Evolutionary conservation across 73 alveolate genomes (phyloP).

Genomic region (Blepharisma stoltei): DNA sequence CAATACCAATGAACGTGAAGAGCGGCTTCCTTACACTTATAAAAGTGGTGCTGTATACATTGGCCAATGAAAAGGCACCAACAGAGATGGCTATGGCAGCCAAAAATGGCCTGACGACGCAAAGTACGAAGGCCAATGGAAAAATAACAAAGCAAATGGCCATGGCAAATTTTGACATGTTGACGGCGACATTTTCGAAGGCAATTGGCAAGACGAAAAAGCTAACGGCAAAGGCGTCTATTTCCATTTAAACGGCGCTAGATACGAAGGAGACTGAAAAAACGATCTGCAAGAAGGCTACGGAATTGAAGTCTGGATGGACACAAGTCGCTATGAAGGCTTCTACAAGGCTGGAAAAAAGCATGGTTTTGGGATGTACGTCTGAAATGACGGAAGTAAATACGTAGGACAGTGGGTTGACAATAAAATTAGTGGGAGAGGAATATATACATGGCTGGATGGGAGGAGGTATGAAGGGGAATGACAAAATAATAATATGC

Average conservation of each 20-base stretch:
- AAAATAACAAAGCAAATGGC: slow-evolving; percentile 66
- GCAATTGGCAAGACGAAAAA: slow-evolving; percentile 62
- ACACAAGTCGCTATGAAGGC: slow-evolving; percentile 70
- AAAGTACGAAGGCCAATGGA: slow-evolving; percentile 43
- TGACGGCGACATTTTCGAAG: slow-evolving; percentile 69
- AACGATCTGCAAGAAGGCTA: slow-evolving; percentile 53
- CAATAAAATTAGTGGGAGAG: slow-evolving; percentile 82
- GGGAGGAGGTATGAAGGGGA: slow-evolving; percentile 77
- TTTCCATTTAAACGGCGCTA: slow-evolving; percentile 50
- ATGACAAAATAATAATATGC: slow-evolving; percentile 69
- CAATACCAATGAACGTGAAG: background rate
- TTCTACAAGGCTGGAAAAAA: slow-evolving; percentile 57
- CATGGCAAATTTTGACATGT: slow-evolving; percentile 73
- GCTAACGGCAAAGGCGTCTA: slow-evolving; percentile 48
- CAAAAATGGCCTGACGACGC: slow-evolving; percentile 87
- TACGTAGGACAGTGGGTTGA: slow-evolving; percentile 69
- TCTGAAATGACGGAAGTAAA: slow-evolving; percentile 58
- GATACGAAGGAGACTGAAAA: slow-evolving; percentile 59
- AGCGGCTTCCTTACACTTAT: slow-evolving; percentile 4
- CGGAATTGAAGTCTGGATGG: slow-evolving; percentile 55
- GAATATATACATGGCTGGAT: slow-evolving; percentile 84
- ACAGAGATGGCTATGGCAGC: slow-evolving; percentile 81
- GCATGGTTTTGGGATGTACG: slow-evolving; percentile 68
- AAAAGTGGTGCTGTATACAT: slow-evolving; percentile 67
- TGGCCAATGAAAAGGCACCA: slow-evolving; percentile 87